phyloP scores from a whole-genome alignment of 1,284 basidiomycete genomes.

The Tausonia pullulans region DNA sequence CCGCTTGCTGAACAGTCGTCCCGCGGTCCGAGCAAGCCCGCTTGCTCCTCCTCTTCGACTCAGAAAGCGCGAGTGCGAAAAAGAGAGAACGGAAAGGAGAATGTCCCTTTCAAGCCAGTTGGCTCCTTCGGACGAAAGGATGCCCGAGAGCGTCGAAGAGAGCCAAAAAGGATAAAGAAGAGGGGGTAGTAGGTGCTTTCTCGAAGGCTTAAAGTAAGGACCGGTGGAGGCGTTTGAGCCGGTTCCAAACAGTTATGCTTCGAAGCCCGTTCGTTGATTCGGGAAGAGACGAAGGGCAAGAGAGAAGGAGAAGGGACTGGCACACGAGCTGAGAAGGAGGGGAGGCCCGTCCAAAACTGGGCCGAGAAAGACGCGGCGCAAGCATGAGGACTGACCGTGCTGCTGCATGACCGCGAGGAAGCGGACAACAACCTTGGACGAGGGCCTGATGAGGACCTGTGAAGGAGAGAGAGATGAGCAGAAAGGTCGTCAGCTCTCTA shows the following conservation, averaged over 20 bases:
- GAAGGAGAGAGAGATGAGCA: not conserved
- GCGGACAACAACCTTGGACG: conserved; percentile 92
- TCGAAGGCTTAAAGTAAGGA: conserved; percentile 39
- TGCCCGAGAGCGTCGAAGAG: not conserved
- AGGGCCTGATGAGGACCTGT: conserved; percentile 88
- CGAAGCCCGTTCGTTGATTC: conserved; percentile 22
- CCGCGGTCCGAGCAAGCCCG: no score
- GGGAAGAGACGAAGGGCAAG: not conserved
- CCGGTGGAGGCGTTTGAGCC: conserved; percentile 28
- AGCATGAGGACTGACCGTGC: conserved; percentile 57
- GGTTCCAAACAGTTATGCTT: conserved; percentile 37
- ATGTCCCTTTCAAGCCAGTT: conserved; percentile 13
- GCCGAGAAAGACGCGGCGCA: not conserved
- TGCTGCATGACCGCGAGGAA: conserved; percentile 95
- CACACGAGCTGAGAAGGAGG: not conserved
- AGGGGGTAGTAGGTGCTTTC: conserved; percentile 22
- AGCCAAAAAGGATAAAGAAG: conserved; percentile 18
- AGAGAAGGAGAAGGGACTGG: not conserved
- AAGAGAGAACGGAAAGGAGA: not conserved
- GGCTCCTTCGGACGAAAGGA: not conserved
- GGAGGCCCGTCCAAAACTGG: conserved; percentile 6
- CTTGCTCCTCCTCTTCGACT: not conserved
- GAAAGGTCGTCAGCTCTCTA: not conserved
- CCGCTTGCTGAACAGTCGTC: not conserved
- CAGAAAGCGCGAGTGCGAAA: not conserved